Base-by-base conservation (phyloP, 805 yeast genomes). In the Pichia heedii region DNA sequence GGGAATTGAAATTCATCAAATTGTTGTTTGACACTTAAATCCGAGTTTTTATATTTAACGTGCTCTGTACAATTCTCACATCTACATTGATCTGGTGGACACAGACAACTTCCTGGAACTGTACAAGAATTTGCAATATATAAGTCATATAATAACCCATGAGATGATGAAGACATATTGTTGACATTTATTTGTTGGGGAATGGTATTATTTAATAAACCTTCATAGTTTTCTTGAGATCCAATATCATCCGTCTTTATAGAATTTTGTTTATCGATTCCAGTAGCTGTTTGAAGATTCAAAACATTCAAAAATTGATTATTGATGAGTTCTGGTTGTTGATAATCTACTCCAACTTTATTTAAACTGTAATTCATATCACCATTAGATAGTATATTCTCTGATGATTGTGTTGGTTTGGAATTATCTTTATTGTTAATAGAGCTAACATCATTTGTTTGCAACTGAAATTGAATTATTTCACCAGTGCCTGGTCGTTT, bases 91-190 rank as follows among this genome's bases (percentile, higher is more conserved):
- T 49, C 58, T 3, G 62, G 59, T 8, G 54, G 61, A 48, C 68
- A 64, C 9, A 52, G 39, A 47, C 68, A 64, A 1, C 65, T 52
- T 1, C 67, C 67, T 0, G 66, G 63, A 21, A 62, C 60, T 5
- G 62, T 52, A 43, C 66, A 62, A 0, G 63, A 43, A 30, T 62
- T 58, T 1, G 65, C 60, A 19, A 58, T 40, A 36, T 50, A 62
- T 49, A 62, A 47, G 41, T 64, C 65, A 42, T 60, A 63, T 4
- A 54, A 35, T 3, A 45, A 36, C 19, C 37, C 36, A 26, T 45
- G 42, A 5, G 39, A 4, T n/a, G 9, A 20, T 13, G 11, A 15
- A 2, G 32, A 6, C 13, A 29, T 13, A 10, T 35, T 10, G 39
- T 22, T 27, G 18, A 22, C 18, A 18, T 15, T 15, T 18, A 33